Percentiles rank a stretch among this genome's conserved stretches.
phyloP scores from a whole-genome alignment of 352 stramenopile genomes.

The Globisporangium radiosum region DNA sequence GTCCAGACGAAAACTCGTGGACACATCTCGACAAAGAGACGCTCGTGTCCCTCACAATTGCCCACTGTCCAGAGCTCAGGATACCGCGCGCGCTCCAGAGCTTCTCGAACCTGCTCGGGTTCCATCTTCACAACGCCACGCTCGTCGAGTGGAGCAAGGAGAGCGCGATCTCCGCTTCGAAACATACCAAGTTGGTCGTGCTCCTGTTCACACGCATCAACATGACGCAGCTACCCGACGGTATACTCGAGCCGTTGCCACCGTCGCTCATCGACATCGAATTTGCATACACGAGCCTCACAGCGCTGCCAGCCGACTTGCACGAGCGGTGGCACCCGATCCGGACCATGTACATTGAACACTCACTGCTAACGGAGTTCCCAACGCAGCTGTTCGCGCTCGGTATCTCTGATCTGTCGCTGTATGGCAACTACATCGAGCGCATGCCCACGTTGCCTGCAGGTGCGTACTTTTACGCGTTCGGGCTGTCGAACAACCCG shows the following conservation, averaged over 20 bases:
- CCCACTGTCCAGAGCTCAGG: conserved; percentile 16
- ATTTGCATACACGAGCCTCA: conserved; percentile 18
- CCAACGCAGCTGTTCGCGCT: neutral
- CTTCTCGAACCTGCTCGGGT: conserved; percentile 22
- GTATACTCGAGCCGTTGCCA: conserved; percentile 2
- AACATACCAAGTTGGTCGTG: conserved; percentile 1
- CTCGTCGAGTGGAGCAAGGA: conserved; percentile 9
- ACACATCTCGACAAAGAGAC: conserved; percentile 6
- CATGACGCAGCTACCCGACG: conserved; percentile 5
- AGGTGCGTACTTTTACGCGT: too few species aligned
- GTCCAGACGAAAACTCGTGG: conserved; percentile 1
- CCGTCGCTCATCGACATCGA: conserved; percentile 9
- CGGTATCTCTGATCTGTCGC: neutral
- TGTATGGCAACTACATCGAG: neutral
- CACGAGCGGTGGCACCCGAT: conserved; percentile 14
- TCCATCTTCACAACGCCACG: conserved; percentile 30
- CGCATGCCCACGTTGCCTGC: too few species aligned
- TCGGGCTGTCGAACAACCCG: conserved; percentile 2
- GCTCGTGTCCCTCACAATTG: conserved; percentile 13
- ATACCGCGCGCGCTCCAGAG: conserved; percentile 13
- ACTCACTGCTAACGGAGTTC: conserved; percentile 10
- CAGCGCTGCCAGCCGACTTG: conserved; percentile 9
- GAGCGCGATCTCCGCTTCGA: neutral
- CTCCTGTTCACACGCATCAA: conserved; percentile 1
- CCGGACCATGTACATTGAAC: conserved; percentile 18